These are phyloP conservation scores for Hericium coralloides DNA, from an alignment of 768 basidiomycete species.

Conservation along the genomic window DNA sequence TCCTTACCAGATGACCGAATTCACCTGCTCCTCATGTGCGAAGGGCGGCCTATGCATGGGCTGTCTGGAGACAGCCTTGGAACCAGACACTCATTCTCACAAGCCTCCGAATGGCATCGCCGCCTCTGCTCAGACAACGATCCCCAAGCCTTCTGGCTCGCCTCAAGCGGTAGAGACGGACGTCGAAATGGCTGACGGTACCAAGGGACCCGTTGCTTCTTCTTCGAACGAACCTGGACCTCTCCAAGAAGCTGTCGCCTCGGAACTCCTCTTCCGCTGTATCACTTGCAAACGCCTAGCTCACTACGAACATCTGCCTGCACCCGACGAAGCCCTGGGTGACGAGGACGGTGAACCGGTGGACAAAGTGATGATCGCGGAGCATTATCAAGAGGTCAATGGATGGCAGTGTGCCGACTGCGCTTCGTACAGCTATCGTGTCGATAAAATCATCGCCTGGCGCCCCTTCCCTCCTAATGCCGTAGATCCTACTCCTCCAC, in stretches of 20 bases:
- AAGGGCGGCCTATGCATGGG: constrained; percentile 75
- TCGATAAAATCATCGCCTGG: constrained; percentile 92
- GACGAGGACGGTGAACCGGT: constrained; percentile 20
- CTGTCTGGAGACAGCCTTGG: constrained; percentile 50
- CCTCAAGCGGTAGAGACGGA: constrained; percentile 14
- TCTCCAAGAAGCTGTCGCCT: constrained; percentile 10
- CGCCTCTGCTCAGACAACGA: neutral
- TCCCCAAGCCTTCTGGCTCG: neutral
- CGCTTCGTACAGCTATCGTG: constrained; percentile 51
- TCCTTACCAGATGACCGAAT: constrained; percentile 59
- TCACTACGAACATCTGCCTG: constrained; percentile 71
- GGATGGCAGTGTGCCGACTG: constrained; percentile 76
- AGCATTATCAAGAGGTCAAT: constrained; percentile 46
- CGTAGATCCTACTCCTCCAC: constrained; percentile 36
- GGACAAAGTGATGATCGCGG: constrained; percentile 36
- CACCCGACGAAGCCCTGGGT: constrained; percentile 25
- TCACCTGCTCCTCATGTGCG: constrained; percentile 65
- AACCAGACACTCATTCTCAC: constrained; percentile 29
- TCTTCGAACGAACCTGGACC: constrained; percentile 8
- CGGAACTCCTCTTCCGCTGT: constrained; percentile 71
- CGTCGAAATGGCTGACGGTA: constrained; percentile 28
- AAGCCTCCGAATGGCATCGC: neutral
- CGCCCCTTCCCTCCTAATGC: constrained; percentile 67
- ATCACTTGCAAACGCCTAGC: constrained; percentile 72
- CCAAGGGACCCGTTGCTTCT: constrained; percentile 1